phyloP scores from a whole-genome alignment of 768 basidiomycete genomes.

The Termitomyces sp. region DNA sequence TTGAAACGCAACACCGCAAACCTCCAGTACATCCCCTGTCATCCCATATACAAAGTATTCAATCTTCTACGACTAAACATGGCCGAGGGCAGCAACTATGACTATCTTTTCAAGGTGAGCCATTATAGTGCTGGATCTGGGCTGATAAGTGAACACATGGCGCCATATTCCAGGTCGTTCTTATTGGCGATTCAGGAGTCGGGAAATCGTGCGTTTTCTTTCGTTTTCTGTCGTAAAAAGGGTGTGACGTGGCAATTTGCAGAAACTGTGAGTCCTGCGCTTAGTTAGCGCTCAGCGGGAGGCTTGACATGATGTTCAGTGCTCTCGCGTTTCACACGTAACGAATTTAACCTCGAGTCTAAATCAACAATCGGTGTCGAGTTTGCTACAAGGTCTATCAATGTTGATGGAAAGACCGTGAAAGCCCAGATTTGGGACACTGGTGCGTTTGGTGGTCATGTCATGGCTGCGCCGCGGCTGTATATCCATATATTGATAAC shows the following conservation, averaged over 20 bases:
- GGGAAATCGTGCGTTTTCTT: slow-evolving; percentile 89
- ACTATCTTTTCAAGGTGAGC: slow-evolving; percentile 96
- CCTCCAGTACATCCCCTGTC: slow-evolving; percentile 13
- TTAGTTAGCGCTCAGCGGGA: slow-evolving; percentile 3
- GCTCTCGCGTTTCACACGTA: slow-evolving; percentile 98
- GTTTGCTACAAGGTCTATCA: slow-evolving; percentile 94
- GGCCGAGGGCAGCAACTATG: slow-evolving; percentile 95
- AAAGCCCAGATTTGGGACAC: slow-evolving; percentile 99
- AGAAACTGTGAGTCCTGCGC: slow-evolving; percentile 56
- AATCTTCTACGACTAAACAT: slow-evolving; percentile 35
- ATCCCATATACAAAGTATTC: slow-evolving; percentile 17
- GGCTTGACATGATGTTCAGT: slow-evolving; percentile 44
- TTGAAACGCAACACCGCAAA: slow-evolving; percentile 12
- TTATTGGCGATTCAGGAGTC: slow-evolving; percentile 98
- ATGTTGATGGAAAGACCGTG: slow-evolving; percentile 93
- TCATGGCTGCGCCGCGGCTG: background rate
- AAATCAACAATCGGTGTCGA: slow-evolving; percentile 99
- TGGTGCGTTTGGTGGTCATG: slow-evolving; percentile 44
- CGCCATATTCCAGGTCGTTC: slow-evolving; percentile 66
- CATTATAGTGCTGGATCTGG: background rate
- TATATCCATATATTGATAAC: background rate
- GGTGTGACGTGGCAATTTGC: slow-evolving; percentile 8
- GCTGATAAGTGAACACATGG: slow-evolving; percentile 5
- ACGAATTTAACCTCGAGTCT: slow-evolving; percentile 98
- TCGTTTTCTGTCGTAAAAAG: slow-evolving; percentile 5